phyloP scores from a whole-genome alignment of 306 rosid genomes.

The Citrullus mucosospermus region DNA sequence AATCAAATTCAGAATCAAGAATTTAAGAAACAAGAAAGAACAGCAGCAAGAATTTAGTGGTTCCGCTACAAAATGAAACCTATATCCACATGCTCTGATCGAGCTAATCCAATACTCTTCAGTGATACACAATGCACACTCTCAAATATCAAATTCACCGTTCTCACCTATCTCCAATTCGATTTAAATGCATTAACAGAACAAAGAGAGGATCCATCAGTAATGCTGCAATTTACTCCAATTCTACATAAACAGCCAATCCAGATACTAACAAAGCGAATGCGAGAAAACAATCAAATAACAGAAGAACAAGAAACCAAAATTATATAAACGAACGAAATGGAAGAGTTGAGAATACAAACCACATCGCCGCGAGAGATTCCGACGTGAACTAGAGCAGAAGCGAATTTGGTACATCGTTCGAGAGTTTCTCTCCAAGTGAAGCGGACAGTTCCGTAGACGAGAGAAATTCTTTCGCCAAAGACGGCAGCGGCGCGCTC shows the following conservation, averaged over 20 bases:
- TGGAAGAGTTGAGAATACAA: background rate
- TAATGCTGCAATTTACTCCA: background rate
- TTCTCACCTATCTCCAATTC: background rate
- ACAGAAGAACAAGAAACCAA: background rate
- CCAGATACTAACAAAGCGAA: background rate
- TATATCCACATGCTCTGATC: background rate
- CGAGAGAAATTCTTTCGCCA: conserved; percentile 33
- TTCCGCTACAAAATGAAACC: background rate
- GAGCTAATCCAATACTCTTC: background rate
- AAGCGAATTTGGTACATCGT: conserved; percentile 71
- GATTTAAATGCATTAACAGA: background rate
- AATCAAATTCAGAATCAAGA: background rate
- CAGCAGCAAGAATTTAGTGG: background rate
- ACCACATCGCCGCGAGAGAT: conserved; percentile 54
- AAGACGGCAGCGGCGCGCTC: conserved; percentile 66
- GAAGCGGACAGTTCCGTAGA: conserved; percentile 29
- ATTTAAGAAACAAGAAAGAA: background rate
- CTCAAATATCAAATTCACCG: background rate
- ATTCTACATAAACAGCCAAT: background rate
- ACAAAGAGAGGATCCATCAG: background rate
- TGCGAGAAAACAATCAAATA: too few relatives aligned
- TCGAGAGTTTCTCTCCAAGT: conserved; percentile 57
- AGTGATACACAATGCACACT: background rate
- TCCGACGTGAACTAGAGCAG: conserved; percentile 36
- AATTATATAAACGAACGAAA: background rate